Evolutionary conservation across 495 filamentous ascomycete genomes (phyloP), one percentile per base, ranked within the genome.

Genomic region (Immersiella caudata): DNA sequence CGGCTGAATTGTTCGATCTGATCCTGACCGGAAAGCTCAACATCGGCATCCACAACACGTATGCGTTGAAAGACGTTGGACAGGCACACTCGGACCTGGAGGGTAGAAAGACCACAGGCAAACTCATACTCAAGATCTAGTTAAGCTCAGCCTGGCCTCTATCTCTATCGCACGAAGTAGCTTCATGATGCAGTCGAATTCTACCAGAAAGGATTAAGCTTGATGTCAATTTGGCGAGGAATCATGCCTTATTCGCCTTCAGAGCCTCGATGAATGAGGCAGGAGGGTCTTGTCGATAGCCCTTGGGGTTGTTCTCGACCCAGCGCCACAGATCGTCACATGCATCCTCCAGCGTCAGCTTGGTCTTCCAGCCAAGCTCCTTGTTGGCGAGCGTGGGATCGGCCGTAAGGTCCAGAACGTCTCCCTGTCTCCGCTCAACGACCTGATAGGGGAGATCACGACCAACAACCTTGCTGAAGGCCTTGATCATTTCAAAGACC

Each of bases 241-340:
- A 6, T 70, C 54, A 78, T 60, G 75, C 76, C 62, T 72, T 71
- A 63, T 72, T 75, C 2, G 74, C 73, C 74, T 92, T 89, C 71
- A 95, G 75, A 72, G 84, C 83, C 64, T 91, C 89, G 27, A 97
- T 74, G 71, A 99, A 84, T 78, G 91, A 89, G 66, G 92, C 86
- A 33, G 95, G 95, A 22, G 95, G 93, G 69, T 91, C 81, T 80
- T 97, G 94, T 61, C 92, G 84, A 81, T 98, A 98, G 20, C 95
- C 95, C 81, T 92, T 86, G 51, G 95, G 95, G 81, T 99, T 98
- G 81, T 97, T 98, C 78, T 91, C 86, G 24, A 87, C 86, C 95
- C 95, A 99, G 74, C 87, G 89, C 95, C 95, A 99, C 65, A 99
- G 84, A 76, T 98, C 93, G 75, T 88, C 88, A 78, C 95, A 99